Conservation (phyloP, 2,329 filamentous ascomycete genomes). For the Fusarium devonianum region DNA sequence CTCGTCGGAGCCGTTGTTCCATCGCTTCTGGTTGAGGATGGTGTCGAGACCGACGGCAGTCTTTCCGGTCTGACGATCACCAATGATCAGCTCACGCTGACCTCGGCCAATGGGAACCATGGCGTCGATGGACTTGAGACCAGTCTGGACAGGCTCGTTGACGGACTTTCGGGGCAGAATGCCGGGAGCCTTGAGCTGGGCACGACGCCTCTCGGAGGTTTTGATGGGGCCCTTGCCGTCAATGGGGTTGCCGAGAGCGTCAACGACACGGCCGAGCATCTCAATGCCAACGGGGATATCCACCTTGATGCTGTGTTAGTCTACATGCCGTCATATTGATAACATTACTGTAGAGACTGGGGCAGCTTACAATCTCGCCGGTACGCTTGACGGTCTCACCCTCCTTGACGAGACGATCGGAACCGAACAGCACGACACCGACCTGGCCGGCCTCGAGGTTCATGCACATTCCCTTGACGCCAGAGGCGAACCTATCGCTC, state of each 20-base stretch:
- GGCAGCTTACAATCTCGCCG: constrained; percentile 87
- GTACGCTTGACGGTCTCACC: constrained; percentile 99
- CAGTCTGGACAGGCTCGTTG: constrained; percentile 98
- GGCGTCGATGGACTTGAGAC: constrained; percentile 98
- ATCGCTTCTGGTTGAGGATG: constrained; percentile 99
- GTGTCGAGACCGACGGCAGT: constrained; percentile 97
- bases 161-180: constrained; percentile 97
- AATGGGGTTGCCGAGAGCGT: constrained; percentile 98
- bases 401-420: constrained; percentile 99
- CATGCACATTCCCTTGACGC: constrained; percentile 99
- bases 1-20: constrained; percentile 90
- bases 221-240: constrained; percentile 99
- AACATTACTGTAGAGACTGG: neutral
- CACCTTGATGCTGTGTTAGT: constrained; percentile 67
- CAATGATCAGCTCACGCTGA: constrained; percentile 99
- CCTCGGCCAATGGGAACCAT: constrained; percentile 99
- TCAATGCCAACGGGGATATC: constrained; percentile 93
- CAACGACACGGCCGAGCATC: constrained; percentile 96
- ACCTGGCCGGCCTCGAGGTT: constrained; percentile 99
- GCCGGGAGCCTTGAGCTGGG: constrained; percentile 98
- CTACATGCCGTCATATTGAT: neutral
- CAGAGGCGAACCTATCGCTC: constrained; percentile 87
- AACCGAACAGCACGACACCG: constrained; percentile 99
- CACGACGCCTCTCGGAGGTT: constrained; percentile 89
- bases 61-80: constrained; percentile 99